These are phyloP conservation scores for Thelonectria olida DNA, from an alignment of 2,329 filamentous ascomycete genomes.

Conservation along the genomic window DNA sequence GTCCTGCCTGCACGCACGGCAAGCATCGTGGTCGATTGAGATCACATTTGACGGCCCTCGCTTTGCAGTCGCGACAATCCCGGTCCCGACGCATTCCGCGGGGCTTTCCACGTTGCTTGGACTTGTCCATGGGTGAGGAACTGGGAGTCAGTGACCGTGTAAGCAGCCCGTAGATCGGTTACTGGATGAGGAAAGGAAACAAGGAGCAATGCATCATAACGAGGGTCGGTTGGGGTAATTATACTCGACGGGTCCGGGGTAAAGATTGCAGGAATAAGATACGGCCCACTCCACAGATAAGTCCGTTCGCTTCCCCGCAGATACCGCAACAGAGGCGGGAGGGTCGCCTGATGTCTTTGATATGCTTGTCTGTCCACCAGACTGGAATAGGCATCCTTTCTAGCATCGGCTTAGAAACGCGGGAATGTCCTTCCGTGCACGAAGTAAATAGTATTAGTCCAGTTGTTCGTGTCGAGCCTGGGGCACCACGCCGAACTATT, in stretches of 20 bases:
- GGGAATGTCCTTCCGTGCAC: not conserved
- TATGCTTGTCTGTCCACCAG: not conserved
- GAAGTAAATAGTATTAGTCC: not conserved
- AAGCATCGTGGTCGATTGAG: constrained; percentile 40
- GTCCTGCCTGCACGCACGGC: constrained; percentile 39
- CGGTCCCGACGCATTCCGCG: constrained; percentile 42
- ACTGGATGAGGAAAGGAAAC: constrained; percentile 21
- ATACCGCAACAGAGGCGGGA: not conserved
- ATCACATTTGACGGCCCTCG: constrained; percentile 39
- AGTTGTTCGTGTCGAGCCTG: not conserved
- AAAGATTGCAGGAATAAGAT: not conserved
- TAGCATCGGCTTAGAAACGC: not conserved
- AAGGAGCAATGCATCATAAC: not conserved
- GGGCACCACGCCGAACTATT: not conserved
- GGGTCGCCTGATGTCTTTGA: not conserved
- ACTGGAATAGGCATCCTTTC: not conserved
- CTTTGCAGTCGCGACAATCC: constrained; percentile 40
- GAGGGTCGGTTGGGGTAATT: not conserved
- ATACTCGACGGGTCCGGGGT: constrained; percentile 10
- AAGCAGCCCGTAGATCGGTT: constrained; percentile 12
- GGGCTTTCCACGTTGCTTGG: constrained; percentile 36
- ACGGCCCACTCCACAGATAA: not conserved
- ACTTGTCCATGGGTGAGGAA: not conserved
- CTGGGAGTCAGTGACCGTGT: too few relatives aligned
- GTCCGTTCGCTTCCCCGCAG: not conserved